Evolutionary conservation across 2,329 filamentous ascomycete genomes (phyloP).

Genomic region (Aureobasidium lini): DNA sequence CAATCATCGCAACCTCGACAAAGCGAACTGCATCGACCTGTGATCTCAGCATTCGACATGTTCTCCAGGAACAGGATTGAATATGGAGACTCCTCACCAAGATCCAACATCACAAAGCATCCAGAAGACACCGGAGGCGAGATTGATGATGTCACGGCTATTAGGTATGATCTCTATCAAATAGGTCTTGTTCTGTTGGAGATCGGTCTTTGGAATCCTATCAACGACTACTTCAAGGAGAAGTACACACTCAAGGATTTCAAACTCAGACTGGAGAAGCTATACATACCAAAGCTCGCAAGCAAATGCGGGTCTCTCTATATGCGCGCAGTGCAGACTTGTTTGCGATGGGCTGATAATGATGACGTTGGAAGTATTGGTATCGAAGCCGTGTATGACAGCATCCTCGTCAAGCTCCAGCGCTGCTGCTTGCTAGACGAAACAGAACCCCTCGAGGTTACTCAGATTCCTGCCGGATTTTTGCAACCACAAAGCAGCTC

Average conservation of each 20-base stretch:
- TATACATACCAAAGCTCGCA: constrained; percentile 57
- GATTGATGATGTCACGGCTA: constrained; percentile 42
- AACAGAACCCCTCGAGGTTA: constrained; percentile 16
- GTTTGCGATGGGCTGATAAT: constrained; percentile 60
- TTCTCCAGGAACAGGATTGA: constrained; percentile 54
- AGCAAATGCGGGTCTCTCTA: constrained; percentile 67
- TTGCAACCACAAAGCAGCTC: background rate
- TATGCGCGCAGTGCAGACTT: constrained; percentile 65
- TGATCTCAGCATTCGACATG: constrained; percentile 67
- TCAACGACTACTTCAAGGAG: constrained; percentile 52
- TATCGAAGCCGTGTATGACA: constrained; percentile 20
- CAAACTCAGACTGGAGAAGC: constrained; percentile 55
- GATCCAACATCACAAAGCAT: constrained; percentile 20
- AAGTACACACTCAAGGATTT: constrained; percentile 55
- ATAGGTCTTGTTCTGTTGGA: constrained; percentile 66
- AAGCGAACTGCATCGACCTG: constrained; percentile 56
- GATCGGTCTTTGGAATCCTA: constrained; percentile 66
- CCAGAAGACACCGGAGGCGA: constrained; percentile 29
- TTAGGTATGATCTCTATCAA: constrained; percentile 58
- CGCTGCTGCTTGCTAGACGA: constrained; percentile 30
- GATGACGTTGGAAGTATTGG: constrained; percentile 16
- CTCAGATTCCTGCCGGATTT: constrained; percentile 4
- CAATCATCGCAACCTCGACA: constrained; percentile 35
- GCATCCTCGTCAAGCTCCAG: constrained; percentile 26
- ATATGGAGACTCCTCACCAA: constrained; percentile 45